Evolutionary conservation across 1,284 basidiomycete genomes (phyloP).

Genomic region (Calocybe gambosa): DNA sequence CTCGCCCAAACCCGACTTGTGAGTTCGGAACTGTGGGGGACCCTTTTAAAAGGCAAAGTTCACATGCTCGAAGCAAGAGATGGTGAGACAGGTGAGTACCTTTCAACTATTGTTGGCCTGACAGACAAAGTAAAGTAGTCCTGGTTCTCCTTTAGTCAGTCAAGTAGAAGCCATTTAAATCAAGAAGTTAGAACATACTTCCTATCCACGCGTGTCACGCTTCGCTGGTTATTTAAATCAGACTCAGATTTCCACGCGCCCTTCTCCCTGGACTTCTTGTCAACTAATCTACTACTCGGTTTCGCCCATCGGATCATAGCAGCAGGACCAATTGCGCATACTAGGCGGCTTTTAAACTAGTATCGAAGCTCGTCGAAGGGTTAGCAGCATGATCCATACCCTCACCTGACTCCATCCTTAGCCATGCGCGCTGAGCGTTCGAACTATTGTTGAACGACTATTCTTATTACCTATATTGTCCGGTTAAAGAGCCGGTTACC

Average conservation of each 20-base stretch:
- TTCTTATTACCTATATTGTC: background rate
- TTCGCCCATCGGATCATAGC: background rate
- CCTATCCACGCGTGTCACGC: too few species aligned
- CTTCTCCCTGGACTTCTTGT: conserved; percentile 3
- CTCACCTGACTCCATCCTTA: conserved; percentile 2
- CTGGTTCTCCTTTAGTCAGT: too few species aligned
- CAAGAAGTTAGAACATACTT: too few species aligned
- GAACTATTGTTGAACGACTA: background rate
- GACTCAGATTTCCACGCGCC: conserved; percentile 5
- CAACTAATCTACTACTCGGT: background rate
- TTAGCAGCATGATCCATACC: conserved; percentile 2
- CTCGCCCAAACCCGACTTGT: too few species aligned
- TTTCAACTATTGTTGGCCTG: too few species aligned
- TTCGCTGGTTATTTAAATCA: too few species aligned
- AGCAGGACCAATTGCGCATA: background rate
- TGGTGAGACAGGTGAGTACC: too few species aligned
- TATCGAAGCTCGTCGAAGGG: background rate
- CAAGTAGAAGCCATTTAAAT: too few species aligned
- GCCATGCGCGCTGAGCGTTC: background rate
- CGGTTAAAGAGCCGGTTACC: background rate
- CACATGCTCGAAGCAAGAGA: too few species aligned
- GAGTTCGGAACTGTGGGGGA: too few species aligned
- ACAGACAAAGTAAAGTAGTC: too few species aligned
- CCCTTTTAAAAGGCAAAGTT: too few species aligned
- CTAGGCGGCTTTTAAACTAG: background rate